Evolutionary conservation across 2,329 filamentous ascomycete species (phyloP).

Genomic region (Falciphora oryzae): DNA sequence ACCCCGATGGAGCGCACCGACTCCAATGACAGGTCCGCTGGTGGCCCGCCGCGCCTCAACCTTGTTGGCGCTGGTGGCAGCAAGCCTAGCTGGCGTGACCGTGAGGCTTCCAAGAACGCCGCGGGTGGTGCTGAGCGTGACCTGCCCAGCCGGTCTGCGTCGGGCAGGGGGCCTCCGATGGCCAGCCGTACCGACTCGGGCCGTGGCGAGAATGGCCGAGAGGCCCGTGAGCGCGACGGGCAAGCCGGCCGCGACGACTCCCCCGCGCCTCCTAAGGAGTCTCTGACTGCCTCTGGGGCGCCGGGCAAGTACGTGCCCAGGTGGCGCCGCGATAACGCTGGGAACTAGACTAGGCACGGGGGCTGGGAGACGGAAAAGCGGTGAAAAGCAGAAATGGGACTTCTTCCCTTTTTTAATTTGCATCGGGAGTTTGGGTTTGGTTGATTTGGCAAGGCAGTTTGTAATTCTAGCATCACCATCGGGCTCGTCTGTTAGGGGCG

Average conservation of each 20-base stretch:
- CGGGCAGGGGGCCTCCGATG: conserved; percentile 34
- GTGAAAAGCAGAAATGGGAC: conserved; percentile 8
- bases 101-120: conserved; percentile 43
- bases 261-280: conserved; percentile 38
- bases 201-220: conserved; percentile 32
- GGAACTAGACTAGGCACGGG: conserved; percentile 13
- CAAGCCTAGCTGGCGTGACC: conserved; percentile 55
- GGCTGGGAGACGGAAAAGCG: conserved; percentile 5
- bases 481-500: conserved; percentile 4
- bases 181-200: conserved; percentile 36
- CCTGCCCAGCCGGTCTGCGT: conserved; percentile 24
- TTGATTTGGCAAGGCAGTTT: conserved; percentile 7
- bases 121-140: conserved; percentile 18
- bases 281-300: conserved; percentile 45
- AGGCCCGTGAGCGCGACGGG: background rate
- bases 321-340: conserved; percentile 21
- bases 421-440: conserved; percentile 13
- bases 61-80: conserved; percentile 39
- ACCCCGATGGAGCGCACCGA: conserved; percentile 35
- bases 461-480: conserved; percentile 10
- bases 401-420: conserved; percentile 7
- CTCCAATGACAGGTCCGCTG: conserved; percentile 38
- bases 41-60: conserved; percentile 48
- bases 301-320: conserved; percentile 56
- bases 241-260: conserved; percentile 27